Evolutionary conservation across 2,329 filamentous ascomycete species (phyloP), one percentile per base, ranked within the genome.

Genomic region (Zopfia rhizophila): DNA sequence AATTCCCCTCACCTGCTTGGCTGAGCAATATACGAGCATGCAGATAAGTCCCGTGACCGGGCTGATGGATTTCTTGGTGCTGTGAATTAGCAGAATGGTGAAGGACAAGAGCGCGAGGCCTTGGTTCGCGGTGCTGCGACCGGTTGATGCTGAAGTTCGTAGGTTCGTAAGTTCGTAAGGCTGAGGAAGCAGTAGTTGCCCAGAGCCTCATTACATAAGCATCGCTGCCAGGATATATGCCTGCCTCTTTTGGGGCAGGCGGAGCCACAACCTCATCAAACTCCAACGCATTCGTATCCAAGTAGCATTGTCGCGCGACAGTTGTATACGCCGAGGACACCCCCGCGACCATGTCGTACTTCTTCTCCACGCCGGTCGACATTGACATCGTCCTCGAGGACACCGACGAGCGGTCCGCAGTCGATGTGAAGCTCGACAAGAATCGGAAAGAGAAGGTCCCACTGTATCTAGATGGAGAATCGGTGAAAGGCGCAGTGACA

Each of bases 401-500:
- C 77, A 86, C 87, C 72, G 94, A 97, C 77, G 90, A 96, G 65
- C 88, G 94, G 67, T 86, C 91, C 64, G 96, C 94, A 77, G 91
- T 99, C 56, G 94, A 99, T 71, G 90, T 96, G 77, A 96, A 96
- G 83, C 88, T 97, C 60, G 94, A 97, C 78, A 97, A 97, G 86
- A 95, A 92, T 78, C 86, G 93, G 62, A 89, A 92, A 68, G 94
- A 99, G 76, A 96, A 97, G 78, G 92, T 92, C 36, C 94, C 94
- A 48, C 82, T 99, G 53, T 99, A 96, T 74, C 92, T 96, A 82
- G 94, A 99, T 70, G 94, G 95, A 61, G 94, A 99, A 79, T 97
- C 92, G 29, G 93, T 99, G 68, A 97, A 96, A 80, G 94, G 93
- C 65, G 89, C 89, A 38, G 92, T 99, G 51, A 99, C 94, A 6